phyloP scores from a whole-genome alignment of 164 flowering plant genomes.

The Sedum album region DNA sequence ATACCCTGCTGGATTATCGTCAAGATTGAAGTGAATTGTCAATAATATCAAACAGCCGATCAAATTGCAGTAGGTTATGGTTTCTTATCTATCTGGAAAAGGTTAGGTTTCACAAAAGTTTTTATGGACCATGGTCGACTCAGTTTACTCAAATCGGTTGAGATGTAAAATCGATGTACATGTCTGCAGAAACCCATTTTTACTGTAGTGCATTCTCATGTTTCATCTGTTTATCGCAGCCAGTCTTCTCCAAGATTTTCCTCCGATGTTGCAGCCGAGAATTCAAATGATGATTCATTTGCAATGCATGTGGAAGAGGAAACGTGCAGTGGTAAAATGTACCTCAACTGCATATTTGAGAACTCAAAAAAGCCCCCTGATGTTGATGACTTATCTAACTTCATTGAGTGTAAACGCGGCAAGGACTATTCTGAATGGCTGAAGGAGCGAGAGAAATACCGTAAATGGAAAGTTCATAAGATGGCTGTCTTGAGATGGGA shows the following conservation, averaged over 20 bases:
- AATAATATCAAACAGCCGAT: neutral
- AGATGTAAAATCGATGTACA: neutral
- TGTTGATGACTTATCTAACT: slow-evolving; percentile 54
- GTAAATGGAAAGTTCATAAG: slow-evolving; percentile 32
- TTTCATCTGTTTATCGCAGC: neutral
- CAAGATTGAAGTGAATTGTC: neutral
- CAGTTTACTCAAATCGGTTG: neutral
- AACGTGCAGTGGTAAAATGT: slow-evolving; percentile 46
- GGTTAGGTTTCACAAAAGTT: neutral
- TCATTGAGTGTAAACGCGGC: slow-evolving; percentile 54
- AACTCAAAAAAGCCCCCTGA: slow-evolving; percentile 18
- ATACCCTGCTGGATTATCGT: neutral
- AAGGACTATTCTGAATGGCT: slow-evolving; percentile 66
- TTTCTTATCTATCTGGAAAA: neutral
- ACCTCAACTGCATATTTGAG: slow-evolving; percentile 26
- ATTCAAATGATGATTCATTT: neutral
- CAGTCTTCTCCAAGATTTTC: neutral
- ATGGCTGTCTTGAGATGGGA: slow-evolving; percentile 20
- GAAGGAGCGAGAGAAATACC: slow-evolving; percentile 31
- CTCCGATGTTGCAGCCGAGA: neutral
- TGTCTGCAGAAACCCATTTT: neutral
- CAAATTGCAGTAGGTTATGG: neutral
- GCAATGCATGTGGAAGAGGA: slow-evolving; percentile 18
- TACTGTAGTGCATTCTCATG: neutral
- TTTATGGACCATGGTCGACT: neutral